Conservation (phyloP, 2,329 filamentous ascomycete species). For the Alternaria brassicicola region DNA sequence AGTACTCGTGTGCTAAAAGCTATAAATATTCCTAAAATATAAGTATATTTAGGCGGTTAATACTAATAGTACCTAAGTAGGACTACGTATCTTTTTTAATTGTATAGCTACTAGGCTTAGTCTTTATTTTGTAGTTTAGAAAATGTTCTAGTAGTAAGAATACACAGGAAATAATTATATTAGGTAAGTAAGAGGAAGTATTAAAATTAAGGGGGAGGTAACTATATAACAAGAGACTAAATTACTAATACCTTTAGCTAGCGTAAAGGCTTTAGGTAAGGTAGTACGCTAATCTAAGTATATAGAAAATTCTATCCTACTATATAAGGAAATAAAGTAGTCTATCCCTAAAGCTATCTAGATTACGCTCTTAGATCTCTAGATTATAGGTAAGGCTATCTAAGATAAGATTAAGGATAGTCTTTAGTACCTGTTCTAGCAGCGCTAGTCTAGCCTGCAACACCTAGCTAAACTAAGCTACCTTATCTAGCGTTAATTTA, state of each 20-base stretch:
- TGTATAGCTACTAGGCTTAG: not conserved
- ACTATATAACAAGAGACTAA: not conserved
- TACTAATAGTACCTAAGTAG: slow-evolving; percentile 9
- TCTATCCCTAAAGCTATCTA: slow-evolving; percentile 4
- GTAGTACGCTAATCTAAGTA: not conserved
- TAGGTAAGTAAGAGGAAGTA: not conserved
- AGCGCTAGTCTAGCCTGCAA: slow-evolving; percentile 12
- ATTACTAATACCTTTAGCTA: not conserved
- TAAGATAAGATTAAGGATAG: slow-evolving; percentile 7
- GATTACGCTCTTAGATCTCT: slow-evolving; percentile 6
- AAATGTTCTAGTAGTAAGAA: not conserved
- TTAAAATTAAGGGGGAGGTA: not conserved
- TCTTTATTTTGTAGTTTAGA: slow-evolving; percentile 5
- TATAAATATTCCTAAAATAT: slow-evolving; percentile 7
- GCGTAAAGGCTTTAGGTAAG: not conserved
- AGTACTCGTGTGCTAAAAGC: slow-evolving; percentile 1
- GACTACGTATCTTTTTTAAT: slow-evolving; percentile 4
- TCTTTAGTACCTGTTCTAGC: slow-evolving; percentile 2
- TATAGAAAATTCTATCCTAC: not conserved
- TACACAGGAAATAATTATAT: slow-evolving; percentile 2
- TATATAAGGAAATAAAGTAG: slow-evolving; percentile 10
- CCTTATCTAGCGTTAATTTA: not conserved
- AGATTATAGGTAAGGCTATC: slow-evolving; percentile 2
- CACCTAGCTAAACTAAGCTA: slow-evolving; percentile 8
- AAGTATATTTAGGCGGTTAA: slow-evolving; percentile 1